Conservation (phyloP, 345 rosid species). For the Populus davidiana region DNA sequence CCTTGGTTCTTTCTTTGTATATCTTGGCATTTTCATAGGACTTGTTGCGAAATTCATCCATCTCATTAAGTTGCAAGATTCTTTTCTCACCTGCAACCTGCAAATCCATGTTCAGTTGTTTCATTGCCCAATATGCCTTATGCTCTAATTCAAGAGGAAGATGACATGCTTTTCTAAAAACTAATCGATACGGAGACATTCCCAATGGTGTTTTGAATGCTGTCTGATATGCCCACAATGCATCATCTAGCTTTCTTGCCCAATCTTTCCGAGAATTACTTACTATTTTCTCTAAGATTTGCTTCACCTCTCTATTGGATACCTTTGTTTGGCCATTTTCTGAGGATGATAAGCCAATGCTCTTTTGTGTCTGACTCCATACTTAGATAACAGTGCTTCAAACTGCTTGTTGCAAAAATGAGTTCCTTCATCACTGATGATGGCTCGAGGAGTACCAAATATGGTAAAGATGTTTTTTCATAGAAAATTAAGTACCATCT, state of each 20-base stretch:
- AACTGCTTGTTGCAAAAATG: not conserved
- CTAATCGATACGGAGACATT: too few relatives aligned
- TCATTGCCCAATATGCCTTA: not conserved
- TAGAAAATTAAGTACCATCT: not conserved
- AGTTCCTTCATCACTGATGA: not conserved
- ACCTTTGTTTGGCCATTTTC: not conserved
- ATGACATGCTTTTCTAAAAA: too few relatives aligned
- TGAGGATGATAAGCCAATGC: not conserved
- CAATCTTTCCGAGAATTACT: not conserved
- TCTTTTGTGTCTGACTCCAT: not conserved
- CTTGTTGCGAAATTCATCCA: not conserved
- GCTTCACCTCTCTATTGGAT: not conserved
- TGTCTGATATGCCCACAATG: too few relatives aligned
- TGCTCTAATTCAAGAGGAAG: not conserved
- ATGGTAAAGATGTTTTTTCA: not conserved
- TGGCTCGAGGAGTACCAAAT: not conserved
- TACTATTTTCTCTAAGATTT: not conserved
- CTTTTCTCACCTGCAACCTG: not conserved
- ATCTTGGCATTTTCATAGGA: not conserved
- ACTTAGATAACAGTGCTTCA: not conserved
- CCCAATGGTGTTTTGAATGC: too few relatives aligned
- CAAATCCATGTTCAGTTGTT: not conserved
- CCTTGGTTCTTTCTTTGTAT: not conserved
- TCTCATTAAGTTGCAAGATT: not conserved
- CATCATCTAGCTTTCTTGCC: not conserved